Base-by-base conservation (phyloP, 352 stramenopile genomes). In the Blastocystis sp. region DNA sequence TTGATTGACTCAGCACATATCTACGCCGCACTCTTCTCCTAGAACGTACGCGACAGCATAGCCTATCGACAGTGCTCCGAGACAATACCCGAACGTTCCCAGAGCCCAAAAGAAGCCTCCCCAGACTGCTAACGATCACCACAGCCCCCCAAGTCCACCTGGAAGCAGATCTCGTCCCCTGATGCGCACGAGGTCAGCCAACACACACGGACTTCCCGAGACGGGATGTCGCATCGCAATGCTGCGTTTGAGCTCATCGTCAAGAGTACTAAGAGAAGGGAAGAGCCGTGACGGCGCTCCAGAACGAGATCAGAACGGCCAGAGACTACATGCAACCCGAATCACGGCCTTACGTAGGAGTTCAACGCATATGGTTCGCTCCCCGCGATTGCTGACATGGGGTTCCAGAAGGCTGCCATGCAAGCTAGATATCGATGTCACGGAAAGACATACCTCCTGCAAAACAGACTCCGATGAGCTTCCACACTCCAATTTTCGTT, bases 1-100 rank as follows among this genome's bases (percentile, higher is more conserved):
- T 45, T 1, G 73, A 84, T 43, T 84, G 73, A 18, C 73, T 68
- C 7, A 84, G n/a, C 53, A 84, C 73, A 69, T 84, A 84, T 66
- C 73, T 84, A 84, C 37, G 9, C 9, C 18, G 26, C 26, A 53
- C 3, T 5, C 20, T 29, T 20, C 29, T 15, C 11, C 8, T 8
- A 3, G 11, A 66, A n/a, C 11, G 15, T 43, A 84, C 73, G 73
- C 73, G 18, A 84, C 34, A 5, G 73, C 47, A 45, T 54, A 84
- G 20, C 73, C 73, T 47, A 84, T 84, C 50, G 23, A 45, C 15
- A 55, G 54, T 4, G 73, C 73, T 34, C 73, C 73, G 39, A 84
- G 50, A n/a, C 47, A 84, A n/a, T 54, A 84, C 1, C 73, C 73
- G 29, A 68, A 47, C 13, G 73, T 68, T 18, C 73, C 73, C 29